These are phyloP conservation scores for Castanospermum australe DNA, from an alignment of 306 rosid genomes.

Conservation along the genomic window DNA sequence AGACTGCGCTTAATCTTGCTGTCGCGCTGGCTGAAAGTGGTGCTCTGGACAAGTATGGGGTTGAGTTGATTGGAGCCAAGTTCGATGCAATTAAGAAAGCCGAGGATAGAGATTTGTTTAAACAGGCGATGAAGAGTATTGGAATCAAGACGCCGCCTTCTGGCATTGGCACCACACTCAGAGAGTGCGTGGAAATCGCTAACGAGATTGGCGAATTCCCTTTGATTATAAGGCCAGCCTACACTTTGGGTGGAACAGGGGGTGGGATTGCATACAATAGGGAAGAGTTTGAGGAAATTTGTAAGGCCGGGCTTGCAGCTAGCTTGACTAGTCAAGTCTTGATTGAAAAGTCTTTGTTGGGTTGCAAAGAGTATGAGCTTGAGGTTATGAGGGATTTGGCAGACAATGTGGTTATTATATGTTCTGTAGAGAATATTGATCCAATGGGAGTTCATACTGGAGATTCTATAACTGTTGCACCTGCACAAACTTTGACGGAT, in stretches of 20 bases:
- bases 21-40: constrained; percentile 84
- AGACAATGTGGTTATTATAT: constrained; percentile 91
- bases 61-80: constrained; percentile 92
- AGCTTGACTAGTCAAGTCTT: constrained; percentile 83
- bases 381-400: constrained; percentile 99
- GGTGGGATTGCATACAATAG: constrained; percentile 92
- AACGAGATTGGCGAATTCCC: constrained; percentile 72
- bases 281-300: constrained; percentile 81
- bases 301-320: constrained; percentile 85
- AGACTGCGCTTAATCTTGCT: constrained; percentile 87
- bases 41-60: constrained; percentile 63
- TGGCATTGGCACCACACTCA: constrained; percentile 60
- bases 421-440: constrained; percentile 97
- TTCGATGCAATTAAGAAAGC: constrained; percentile 89
- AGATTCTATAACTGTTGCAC: constrained; percentile 98
- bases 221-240: constrained; percentile 81
- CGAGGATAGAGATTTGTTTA: constrained; percentile 88
- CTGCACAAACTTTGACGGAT: constrained; percentile 91
- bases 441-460: constrained; percentile 99
- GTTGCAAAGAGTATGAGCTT: constrained; percentile 98
- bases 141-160: constrained; percentile 90
- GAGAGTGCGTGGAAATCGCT: constrained; percentile 63
- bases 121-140: constrained; percentile 84
- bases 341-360: constrained; percentile 89
- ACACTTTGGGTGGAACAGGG: constrained; percentile 88